Percentiles rank a stretch among this genome's conserved stretches.
phyloP scores from a whole-genome alignment of 257 asterid genomes.

The Paraleonurus japonicus region DNA sequence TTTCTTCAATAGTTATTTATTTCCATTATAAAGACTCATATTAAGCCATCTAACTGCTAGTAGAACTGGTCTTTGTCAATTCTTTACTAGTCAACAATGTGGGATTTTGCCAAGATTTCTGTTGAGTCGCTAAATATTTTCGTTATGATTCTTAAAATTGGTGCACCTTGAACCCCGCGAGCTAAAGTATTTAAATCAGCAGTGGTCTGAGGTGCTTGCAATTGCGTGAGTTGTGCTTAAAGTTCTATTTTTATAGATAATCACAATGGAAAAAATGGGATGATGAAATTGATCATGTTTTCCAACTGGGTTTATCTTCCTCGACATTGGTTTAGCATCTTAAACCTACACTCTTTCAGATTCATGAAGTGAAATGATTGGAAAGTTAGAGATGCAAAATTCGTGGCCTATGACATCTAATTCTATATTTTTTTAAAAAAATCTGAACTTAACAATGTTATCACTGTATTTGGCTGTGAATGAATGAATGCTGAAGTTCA shows the following conservation, averaged over 20 bases:
- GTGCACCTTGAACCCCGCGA: too few species aligned
- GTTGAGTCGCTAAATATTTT: neutral
- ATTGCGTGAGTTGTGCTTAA: neutral
- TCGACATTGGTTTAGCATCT: conserved; percentile 3
- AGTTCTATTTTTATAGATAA: neutral
- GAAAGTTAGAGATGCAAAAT: neutral
- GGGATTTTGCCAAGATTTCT: neutral
- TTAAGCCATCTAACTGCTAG: neutral
- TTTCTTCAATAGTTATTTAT: neutral
- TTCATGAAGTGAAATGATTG: neutral
- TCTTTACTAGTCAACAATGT: neutral
- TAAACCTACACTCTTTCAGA: neutral
- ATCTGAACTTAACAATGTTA: neutral
- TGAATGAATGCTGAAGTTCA: neutral
- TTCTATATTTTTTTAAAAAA: neutral
- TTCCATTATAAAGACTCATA: neutral
- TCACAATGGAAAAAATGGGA: neutral
- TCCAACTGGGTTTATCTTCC: neutral
- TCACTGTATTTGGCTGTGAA: neutral
- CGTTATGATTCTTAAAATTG: neutral
- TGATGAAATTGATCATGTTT: neutral
- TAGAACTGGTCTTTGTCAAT: neutral
- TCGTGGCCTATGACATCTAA: neutral
- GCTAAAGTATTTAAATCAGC: neutral
- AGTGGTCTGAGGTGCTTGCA: neutral